Percentiles rank a stretch among this genome's conserved stretches.
These are phyloP conservation scores for Corymbia maculata DNA, from an alignment of 345 rosid species.

Conservation along the genomic window DNA sequence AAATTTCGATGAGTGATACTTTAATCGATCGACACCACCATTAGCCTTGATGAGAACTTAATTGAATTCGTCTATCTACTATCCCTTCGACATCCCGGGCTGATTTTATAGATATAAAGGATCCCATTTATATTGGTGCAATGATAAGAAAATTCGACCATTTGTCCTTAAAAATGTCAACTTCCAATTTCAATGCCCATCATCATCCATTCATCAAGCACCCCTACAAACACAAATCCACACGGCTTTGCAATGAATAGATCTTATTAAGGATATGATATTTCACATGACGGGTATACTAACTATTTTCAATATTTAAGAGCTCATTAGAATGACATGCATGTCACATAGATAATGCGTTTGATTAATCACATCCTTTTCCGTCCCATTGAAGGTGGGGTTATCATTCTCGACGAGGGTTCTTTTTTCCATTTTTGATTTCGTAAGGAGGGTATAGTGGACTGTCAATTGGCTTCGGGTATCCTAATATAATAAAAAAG, in stretches of 20 bases:
- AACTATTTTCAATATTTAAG: background rate
- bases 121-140: background rate
- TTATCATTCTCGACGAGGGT: background rate
- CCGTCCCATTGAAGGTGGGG: background rate
- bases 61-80: accelerated
- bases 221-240: background rate
- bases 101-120: background rate
- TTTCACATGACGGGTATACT: accelerated
- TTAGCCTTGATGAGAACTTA: background rate
- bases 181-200: background rate
- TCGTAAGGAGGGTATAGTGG: background rate
- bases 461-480: accelerated
- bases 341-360: accelerated
- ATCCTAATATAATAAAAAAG: accelerated
- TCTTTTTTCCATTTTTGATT: no score
- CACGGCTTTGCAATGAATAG: background rate
- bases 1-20: background rate
- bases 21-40: background rate
- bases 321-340: accelerated
- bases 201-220: background rate
- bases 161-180: background rate
- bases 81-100: accelerated
- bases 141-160: accelerated
- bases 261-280: background rate
- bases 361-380: accelerated